phyloP scores from a whole-genome alignment of 345 rosid species.

The Theobroma cacao region DNA sequence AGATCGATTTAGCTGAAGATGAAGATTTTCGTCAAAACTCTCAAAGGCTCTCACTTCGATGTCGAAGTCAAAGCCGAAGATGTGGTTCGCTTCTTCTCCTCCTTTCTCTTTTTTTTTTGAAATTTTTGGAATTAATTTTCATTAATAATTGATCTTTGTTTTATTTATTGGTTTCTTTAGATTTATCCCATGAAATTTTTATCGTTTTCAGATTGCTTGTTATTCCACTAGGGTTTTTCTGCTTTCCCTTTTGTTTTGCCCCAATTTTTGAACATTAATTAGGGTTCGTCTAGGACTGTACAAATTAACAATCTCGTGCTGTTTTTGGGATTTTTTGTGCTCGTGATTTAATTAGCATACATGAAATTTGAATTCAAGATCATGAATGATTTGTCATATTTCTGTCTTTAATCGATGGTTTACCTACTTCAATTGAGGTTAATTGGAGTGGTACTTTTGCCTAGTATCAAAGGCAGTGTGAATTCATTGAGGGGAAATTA shows the following conservation, averaged over 20 bases:
- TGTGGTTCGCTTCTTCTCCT: constrained; percentile 28
- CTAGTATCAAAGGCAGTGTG: not conserved
- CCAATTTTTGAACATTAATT: not conserved
- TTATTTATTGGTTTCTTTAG: not conserved
- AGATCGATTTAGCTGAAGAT: constrained; percentile 32
- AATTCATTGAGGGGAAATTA: not conserved
- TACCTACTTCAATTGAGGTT: not conserved
- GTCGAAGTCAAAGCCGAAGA: constrained; percentile 67
- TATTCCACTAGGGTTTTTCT: constrained; percentile 2
- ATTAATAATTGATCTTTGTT: no score
- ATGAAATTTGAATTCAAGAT: not conserved
- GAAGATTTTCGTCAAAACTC: constrained; percentile 75
- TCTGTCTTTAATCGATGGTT: not conserved
- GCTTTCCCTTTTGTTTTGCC: not conserved
- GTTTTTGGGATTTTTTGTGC: not conserved
- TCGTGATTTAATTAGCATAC: not conserved
- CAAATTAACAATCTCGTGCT: not conserved
- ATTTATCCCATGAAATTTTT: not conserved
- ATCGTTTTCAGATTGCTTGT: not conserved
- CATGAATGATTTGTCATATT: not conserved
- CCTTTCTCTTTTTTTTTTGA: not conserved
- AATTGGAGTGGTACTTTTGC: not conserved
- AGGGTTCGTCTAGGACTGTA: not conserved
- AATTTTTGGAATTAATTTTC: not conserved
- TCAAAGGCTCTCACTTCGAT: constrained; percentile 69